Conservation (phyloP, 2,329 filamentous ascomycete genomes). For the Colletotrichum phormii region DNA sequence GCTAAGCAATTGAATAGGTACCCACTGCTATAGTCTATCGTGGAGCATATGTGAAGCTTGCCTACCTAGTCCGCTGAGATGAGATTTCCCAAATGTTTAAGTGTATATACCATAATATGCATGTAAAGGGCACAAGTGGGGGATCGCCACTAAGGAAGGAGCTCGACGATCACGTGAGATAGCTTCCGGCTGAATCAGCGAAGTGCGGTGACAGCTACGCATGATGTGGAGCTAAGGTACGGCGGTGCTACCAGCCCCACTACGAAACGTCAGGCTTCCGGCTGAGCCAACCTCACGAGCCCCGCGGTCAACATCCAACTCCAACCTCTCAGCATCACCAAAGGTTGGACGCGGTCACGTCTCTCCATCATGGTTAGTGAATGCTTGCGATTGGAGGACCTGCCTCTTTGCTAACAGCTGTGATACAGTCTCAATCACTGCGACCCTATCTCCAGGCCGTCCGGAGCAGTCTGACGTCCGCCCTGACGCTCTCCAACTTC, state of each 20-base stretch:
- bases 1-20: background rate
- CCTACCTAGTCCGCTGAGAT: too few species aligned
- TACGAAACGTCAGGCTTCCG: slow-evolving; percentile 48
- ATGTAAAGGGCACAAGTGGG: slow-evolving; percentile 22
- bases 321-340: slow-evolving; percentile 22
- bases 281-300: slow-evolving; percentile 41
- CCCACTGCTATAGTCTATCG: background rate
- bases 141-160: slow-evolving; percentile 22
- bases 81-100: too few species aligned
- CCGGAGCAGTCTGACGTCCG: slow-evolving; percentile 91
- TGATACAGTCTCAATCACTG: slow-evolving; percentile 87
- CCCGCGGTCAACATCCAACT: slow-evolving; percentile 35
- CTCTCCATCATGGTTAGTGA: slow-evolving; percentile 33
- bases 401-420: slow-evolving; percentile 39
- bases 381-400: background rate
- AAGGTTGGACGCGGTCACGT: slow-evolving; percentile 34
- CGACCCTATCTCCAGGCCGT: slow-evolving; percentile 97
- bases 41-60: background rate
- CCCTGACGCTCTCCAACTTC: slow-evolving; percentile 95
- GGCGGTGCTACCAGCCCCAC: slow-evolving; percentile 43
- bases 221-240: slow-evolving; percentile 23
- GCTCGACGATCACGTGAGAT: slow-evolving; percentile 8
- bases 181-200: slow-evolving; percentile 23
- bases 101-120: background rate
- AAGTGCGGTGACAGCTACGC: slow-evolving; percentile 21